Conservation (phyloP, 1,139 yeast genomes). For the Petasospora rhodanensis region DNA sequence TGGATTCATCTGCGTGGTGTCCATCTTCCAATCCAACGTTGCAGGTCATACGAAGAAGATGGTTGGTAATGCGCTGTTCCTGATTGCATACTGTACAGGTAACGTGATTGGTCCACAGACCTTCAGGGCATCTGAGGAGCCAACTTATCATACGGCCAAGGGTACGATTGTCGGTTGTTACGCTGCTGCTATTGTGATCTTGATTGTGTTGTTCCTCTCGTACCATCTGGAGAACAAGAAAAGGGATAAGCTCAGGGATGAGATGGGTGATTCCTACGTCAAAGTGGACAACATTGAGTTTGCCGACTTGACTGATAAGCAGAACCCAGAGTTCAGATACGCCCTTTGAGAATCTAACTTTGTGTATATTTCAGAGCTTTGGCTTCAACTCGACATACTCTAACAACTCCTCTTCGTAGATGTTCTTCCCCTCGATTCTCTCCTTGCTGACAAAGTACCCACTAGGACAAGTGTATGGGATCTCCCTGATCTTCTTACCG, state of each 20-base stretch:
- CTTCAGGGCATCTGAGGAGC: conserved; percentile 37
- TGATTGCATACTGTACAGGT: conserved; percentile 51
- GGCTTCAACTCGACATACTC: conserved; percentile 4
- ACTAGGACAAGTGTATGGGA: conserved; percentile 16
- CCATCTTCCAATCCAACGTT: conserved; percentile 30
- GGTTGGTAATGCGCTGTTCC: conserved; percentile 38
- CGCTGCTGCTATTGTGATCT: conserved; percentile 34
- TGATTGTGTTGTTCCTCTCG: conserved; percentile 9
- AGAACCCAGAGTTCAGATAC: conserved; percentile 45
- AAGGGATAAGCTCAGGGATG: conserved; percentile 23
- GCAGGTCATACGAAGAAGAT: conserved; percentile 33
- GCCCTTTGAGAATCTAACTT: not conserved
- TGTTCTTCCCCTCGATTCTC: conserved; percentile 14
- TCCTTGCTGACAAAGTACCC: conserved; percentile 14
- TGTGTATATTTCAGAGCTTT: not conserved
- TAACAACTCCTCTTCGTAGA: conserved; percentile 7
- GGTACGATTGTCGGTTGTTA: conserved; percentile 34
- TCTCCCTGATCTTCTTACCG: conserved; percentile 12
- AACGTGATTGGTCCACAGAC: conserved; percentile 47
- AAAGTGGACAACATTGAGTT: conserved; percentile 33
- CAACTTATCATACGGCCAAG: conserved; percentile 44
- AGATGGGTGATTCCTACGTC: conserved; percentile 20
- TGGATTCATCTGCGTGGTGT: conserved; percentile 32
- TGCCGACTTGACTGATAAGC: conserved; percentile 47
- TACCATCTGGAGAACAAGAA: conserved; percentile 28